A percentile compares a stretch with the other conserved stretches of the same genome.
Evolutionary conservation across 2,329 filamentous ascomycete genomes (phyloP).

Genomic region (Colletotrichum sp.): DNA sequence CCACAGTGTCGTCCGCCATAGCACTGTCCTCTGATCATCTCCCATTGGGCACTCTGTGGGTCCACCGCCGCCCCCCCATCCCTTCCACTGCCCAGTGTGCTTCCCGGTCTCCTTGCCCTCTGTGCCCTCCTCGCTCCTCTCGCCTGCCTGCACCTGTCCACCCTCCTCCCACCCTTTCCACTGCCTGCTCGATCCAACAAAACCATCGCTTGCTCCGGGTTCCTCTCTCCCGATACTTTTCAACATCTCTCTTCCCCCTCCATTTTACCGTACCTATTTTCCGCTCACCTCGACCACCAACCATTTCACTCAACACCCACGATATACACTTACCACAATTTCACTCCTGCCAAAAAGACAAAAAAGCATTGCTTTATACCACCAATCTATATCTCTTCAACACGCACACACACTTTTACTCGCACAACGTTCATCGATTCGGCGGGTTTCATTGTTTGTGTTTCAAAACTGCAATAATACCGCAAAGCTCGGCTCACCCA

Average conservation of each 20-base stretch:
- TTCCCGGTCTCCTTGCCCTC: constrained; percentile 13
- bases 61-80: neutral
- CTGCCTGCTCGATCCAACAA: constrained; percentile 21
- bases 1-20: neutral
- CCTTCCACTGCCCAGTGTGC: neutral
- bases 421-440: constrained; percentile 16
- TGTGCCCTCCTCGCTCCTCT: constrained; percentile 18
- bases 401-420: neutral
- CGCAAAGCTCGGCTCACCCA: constrained; percentile 20
- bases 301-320: neutral
- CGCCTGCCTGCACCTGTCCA: constrained; percentile 9
- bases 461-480: constrained; percentile 18
- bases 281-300: neutral
- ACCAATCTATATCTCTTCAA: neutral
- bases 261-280: constrained; percentile 4
- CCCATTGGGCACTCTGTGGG: constrained; percentile 17
- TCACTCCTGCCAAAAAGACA: neutral
- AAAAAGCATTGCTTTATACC: neutral
- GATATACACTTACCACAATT: neutral
- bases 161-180: constrained; percentile 5
- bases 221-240: constrained; percentile 16
- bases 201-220: constrained; percentile 22
- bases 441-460: constrained; percentile 20
- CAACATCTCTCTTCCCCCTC: constrained; percentile 17
- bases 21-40: constrained; percentile 14